Evolutionary conservation across 805 yeast genomes (phyloP).

Genomic region (Nakazawaea wyomingensis): DNA sequence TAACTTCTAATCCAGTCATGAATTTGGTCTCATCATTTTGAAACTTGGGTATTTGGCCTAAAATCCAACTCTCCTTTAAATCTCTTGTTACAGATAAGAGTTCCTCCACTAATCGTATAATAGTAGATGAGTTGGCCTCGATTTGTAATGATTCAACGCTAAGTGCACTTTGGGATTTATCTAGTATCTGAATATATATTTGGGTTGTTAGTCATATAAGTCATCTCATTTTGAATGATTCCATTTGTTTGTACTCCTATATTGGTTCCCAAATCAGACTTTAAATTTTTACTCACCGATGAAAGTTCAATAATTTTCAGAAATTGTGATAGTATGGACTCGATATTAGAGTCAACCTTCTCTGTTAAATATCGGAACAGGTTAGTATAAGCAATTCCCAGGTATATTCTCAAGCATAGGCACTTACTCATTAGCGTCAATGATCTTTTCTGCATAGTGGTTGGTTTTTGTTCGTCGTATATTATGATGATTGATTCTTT

Average conservation of each 20-base stretch:
- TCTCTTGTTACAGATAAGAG: conserved; percentile 42
- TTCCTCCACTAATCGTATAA: conserved; percentile 49
- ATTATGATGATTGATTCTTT: too few species aligned
- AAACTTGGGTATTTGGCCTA: conserved; percentile 43
- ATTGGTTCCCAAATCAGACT: not conserved
- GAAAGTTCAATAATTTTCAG: conserved; percentile 49
- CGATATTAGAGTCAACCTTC: conserved; percentile 46
- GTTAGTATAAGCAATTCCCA: too few species aligned
- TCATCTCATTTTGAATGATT: too few species aligned
- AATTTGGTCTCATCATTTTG: conserved; percentile 15
- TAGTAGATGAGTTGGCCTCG: conserved; percentile 46
- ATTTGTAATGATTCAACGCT: conserved; percentile 54
- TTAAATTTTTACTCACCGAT: conserved; percentile 17
- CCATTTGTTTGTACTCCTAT: too few species aligned
- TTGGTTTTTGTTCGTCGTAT: not conserved
- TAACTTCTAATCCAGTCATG: conserved; percentile 27
- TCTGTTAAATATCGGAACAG: conserved; percentile 22
- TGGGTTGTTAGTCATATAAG: too few species aligned
- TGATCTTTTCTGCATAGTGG: conserved; percentile 40
- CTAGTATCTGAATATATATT: conserved; percentile 23
- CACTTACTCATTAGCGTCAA: conserved; percentile 35
- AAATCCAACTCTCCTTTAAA: conserved; percentile 51
- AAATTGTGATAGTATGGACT: conserved; percentile 45
- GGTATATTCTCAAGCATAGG: too few species aligned
- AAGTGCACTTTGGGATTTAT: conserved; percentile 28